Conservation (phyloP, 169 alveolate genomes). For the Plasmodium adleri region DNA sequence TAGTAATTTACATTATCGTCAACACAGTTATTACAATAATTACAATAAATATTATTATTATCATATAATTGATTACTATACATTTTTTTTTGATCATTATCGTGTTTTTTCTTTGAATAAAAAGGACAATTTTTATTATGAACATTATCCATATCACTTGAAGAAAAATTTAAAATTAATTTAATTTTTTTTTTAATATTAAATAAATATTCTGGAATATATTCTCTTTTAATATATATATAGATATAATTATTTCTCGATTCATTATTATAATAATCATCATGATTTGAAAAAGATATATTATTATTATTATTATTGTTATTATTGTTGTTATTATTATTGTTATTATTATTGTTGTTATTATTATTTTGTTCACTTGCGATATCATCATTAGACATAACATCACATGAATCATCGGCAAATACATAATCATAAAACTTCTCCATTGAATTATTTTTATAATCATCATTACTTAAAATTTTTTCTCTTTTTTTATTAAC, state of each 20-base stretch:
- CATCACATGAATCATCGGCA: constrained; percentile 20
- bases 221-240: constrained; percentile 44
- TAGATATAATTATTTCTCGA: constrained; percentile 21
- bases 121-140: not conserved
- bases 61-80: too few species aligned
- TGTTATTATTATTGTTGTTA: not conserved
- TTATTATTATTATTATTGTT: not conserved
- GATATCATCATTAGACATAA: not conserved
- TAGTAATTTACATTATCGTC: not conserved
- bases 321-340: not conserved
- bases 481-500: constrained; percentile 53
- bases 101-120: too few species aligned
- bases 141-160: not conserved
- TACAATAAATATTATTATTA: not conserved
- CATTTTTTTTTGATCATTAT: too few species aligned
- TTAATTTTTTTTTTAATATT: constrained; percentile 42
- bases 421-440: constrained; percentile 44
- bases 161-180: constrained; percentile 28
- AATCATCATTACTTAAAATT: constrained; percentile 19
- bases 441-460: constrained; percentile 10
- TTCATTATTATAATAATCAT: not conserved
- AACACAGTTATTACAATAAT: not conserved
- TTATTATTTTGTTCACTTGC: not conserved
- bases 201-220: constrained; percentile 39
- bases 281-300: not conserved